These are phyloP conservation scores for Noccaea bulbosa DNA, from an alignment of 345 rosid genomes.

Conservation along the genomic window DNA sequence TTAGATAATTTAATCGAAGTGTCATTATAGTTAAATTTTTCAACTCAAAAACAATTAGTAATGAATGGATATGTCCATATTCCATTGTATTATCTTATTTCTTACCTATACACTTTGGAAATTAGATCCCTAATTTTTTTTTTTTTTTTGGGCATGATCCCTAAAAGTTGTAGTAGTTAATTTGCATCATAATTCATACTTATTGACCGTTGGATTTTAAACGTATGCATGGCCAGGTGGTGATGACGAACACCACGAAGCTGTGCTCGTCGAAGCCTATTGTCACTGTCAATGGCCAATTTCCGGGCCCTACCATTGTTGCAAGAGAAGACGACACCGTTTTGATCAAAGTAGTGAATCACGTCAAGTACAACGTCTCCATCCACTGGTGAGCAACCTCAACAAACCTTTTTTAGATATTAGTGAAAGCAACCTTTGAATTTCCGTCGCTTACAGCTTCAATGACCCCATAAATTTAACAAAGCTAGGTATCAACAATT, in stretches of 20 bases:
- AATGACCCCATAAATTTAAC: conserved; percentile 16
- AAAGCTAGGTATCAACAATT: not conserved
- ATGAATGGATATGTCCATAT: not conserved
- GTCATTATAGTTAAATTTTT: no score
- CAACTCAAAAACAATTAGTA: not conserved
- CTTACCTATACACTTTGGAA: not conserved
- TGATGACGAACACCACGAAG: conserved; percentile 60
- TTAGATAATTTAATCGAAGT: not conserved
- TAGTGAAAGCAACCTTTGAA: conserved; percentile 1
- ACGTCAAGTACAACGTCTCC: conserved; percentile 80
- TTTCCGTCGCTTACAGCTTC: conserved; percentile 56
- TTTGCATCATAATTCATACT: conserved; percentile 9
- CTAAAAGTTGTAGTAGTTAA: not conserved
- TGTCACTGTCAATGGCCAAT: conserved; percentile 78
- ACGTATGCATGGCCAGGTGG: conserved; percentile 54
- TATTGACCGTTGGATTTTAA: conserved; percentile 17
- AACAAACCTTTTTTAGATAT: conserved; percentile 23
- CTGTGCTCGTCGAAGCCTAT: conserved; percentile 77
- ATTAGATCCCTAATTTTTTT: not conserved
- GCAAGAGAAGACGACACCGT: conserved; percentile 85
- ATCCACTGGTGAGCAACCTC: conserved; percentile 73
- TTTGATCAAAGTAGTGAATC: conserved; percentile 75
- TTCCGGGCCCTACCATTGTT: conserved; percentile 82
- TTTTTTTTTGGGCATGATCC: no score
- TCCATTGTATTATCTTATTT: not conserved